These are phyloP conservation scores for Aureobasidium vineae DNA, from an alignment of 2,329 filamentous ascomycete species.

Conservation along the genomic window DNA sequence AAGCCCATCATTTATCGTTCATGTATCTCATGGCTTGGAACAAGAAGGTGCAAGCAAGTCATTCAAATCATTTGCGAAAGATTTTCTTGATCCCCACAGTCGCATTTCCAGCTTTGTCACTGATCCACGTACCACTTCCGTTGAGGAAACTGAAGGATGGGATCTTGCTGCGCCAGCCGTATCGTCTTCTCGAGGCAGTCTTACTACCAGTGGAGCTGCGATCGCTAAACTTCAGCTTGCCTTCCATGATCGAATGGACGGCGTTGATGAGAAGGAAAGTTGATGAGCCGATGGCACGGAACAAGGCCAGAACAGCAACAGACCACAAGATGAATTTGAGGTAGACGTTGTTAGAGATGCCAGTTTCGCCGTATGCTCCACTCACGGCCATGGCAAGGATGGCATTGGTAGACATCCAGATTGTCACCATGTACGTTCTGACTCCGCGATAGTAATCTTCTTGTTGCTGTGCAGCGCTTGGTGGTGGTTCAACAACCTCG, in stretches of 20 bases:
- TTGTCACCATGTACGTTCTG: conserved; percentile 94
- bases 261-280: conserved; percentile 81
- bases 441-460: conserved; percentile 99
- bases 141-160: conserved; percentile 1
- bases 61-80: conserved; percentile 21
- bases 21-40: not conserved
- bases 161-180: conserved; percentile 25
- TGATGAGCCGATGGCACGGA: conserved; percentile 78
- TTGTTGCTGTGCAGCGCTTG: conserved; percentile 79
- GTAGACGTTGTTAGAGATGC: conserved; percentile 82
- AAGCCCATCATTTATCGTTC: conserved; percentile 5
- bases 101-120: conserved; percentile 34
- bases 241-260: conserved; percentile 83
- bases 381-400: conserved; percentile 90
- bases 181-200: conserved; percentile 22
- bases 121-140: conserved; percentile 17
- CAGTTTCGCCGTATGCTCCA: conserved; percentile 72
- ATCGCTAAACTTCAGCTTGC: conserved; percentile 62
- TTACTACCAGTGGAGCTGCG: conserved; percentile 25
- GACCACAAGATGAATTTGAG: conserved; percentile 90
- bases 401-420: conserved; percentile 91
- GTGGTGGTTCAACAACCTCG: conserved; percentile 64
- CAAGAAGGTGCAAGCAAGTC: not conserved
- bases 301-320: conserved; percentile 80
- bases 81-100: conserved; percentile 37